A percentile compares a stretch with the other conserved stretches of the same genome.
phyloP scores from a whole-genome alignment of 768 basidiomycete genomes.

The Leccinum incarnatum region DNA sequence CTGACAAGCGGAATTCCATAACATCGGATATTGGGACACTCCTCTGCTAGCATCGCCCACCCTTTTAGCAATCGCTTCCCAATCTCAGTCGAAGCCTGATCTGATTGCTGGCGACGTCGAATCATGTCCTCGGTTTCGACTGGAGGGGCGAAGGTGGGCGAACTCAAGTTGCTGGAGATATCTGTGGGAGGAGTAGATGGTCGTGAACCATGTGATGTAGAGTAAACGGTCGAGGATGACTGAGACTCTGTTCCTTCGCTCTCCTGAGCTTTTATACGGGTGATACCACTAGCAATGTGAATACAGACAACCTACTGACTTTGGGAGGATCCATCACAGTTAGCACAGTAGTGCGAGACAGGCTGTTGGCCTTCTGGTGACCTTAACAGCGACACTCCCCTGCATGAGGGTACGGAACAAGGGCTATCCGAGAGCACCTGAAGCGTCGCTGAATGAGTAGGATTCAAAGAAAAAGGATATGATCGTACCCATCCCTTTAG shows the following conservation, averaged over 20 bases:
- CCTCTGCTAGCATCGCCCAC: constrained; percentile 89
- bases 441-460: constrained; percentile 8
- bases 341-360: constrained; percentile 55
- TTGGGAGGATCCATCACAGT: constrained; percentile 47
- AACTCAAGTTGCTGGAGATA: constrained; percentile 56
- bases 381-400: constrained; percentile 65
- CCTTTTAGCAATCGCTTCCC: constrained; percentile 75
- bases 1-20: constrained; percentile 83
- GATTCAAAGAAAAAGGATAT: not conserved
- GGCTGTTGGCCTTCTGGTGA: constrained; percentile 55
- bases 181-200: constrained; percentile 81
- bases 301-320: constrained; percentile 26
- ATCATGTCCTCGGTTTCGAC: constrained; percentile 63
- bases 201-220: constrained; percentile 53
- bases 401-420: constrained; percentile 56
- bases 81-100: constrained; percentile 75
- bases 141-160: constrained; percentile 62
- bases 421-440: constrained; percentile 65
- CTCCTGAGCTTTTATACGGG: constrained; percentile 12
- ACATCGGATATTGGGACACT: constrained; percentile 68
- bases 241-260: constrained; percentile 27
- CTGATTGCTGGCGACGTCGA: constrained; percentile 76
- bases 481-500: constrained; percentile 67
- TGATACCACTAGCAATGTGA: constrained; percentile 4
- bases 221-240: constrained; percentile 42